Conservation (phyloP, 2,329 filamentous ascomycete species). For the Conoideocrella luteorostrata region DNA sequence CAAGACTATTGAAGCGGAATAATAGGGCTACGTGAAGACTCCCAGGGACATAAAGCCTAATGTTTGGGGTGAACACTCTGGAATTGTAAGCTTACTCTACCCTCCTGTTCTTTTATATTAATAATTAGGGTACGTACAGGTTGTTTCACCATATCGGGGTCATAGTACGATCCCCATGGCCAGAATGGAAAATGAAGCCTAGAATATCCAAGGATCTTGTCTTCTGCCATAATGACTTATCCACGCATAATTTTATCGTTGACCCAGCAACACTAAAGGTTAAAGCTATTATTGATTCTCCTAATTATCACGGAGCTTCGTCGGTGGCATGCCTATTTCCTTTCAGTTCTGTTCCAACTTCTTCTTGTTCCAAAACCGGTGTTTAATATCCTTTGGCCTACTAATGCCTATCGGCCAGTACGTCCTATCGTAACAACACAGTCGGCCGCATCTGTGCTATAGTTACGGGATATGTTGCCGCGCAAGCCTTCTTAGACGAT, state of each 20-base stretch:
- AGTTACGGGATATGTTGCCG: too few relatives aligned
- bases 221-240: conserved; percentile 11
- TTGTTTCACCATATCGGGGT: conserved; percentile 13
- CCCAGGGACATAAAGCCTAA: conserved; percentile 11
- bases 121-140: conserved; percentile 5
- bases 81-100: conserved; percentile 5
- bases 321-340: too few relatives aligned
- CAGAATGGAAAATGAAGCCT: conserved; percentile 11
- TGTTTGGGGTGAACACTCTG: conserved; percentile 12
- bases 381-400: too few relatives aligned
- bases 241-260: conserved; percentile 8
- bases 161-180: conserved; percentile 4
- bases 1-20: conserved; percentile 10
- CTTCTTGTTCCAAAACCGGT: too few relatives aligned
- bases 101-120: background rate
- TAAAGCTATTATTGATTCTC: conserved; percentile 28
- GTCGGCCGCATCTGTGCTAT: too few relatives aligned
- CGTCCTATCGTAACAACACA: too few relatives aligned
- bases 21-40: conserved; percentile 9
- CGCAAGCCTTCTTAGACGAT: too few relatives aligned
- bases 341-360: too few relatives aligned
- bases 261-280: conserved; percentile 21
- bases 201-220: conserved; percentile 13
- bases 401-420: too few relatives aligned
- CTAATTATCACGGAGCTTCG: too few relatives aligned